Percentiles rank a stretch among this genome's conserved stretches.
Conservation (phyloP, 1,284 basidiomycete species). For the Leccinum pachyderme region DNA sequence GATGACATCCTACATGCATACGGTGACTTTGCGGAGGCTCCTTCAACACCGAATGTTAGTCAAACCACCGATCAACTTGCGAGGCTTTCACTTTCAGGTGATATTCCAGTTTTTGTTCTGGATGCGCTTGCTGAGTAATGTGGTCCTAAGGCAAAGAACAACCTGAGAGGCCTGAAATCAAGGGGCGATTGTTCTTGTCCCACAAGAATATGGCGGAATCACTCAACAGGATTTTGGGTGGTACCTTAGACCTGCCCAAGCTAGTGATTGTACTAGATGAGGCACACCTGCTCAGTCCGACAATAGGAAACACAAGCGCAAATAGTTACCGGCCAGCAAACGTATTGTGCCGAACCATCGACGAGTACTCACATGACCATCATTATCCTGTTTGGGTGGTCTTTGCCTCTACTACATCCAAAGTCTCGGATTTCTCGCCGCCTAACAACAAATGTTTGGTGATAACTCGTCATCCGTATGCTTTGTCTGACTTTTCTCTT, state of each 20-base stretch:
- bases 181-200: neutral
- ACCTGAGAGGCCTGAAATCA: neutral
- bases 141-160: too few relatives aligned
- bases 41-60: neutral
- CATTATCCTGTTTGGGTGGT: neutral
- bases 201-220: neutral
- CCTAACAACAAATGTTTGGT: constrained; percentile 1
- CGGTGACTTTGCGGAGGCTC: neutral
- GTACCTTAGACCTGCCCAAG: neutral
- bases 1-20: neutral
- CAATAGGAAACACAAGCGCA: neutral
- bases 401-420: constrained; percentile 13
- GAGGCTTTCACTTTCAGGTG: neutral
- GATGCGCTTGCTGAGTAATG: neutral
- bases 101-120: neutral
- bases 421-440: constrained; percentile 4
- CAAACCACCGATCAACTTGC: neutral
- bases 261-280: constrained; percentile 8
- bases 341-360: constrained; percentile 2
- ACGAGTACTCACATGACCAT: neutral
- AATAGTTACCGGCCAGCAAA: constrained; percentile 2
- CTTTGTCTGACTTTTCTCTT: neutral
- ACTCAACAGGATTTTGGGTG: neutral
- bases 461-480: too few relatives aligned
- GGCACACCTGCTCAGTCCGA: neutral